A percentile compares a stretch with the other conserved stretches of the same genome.
Conservation (phyloP, 1,139 yeast species). For the Geotrichum restrictum region DNA sequence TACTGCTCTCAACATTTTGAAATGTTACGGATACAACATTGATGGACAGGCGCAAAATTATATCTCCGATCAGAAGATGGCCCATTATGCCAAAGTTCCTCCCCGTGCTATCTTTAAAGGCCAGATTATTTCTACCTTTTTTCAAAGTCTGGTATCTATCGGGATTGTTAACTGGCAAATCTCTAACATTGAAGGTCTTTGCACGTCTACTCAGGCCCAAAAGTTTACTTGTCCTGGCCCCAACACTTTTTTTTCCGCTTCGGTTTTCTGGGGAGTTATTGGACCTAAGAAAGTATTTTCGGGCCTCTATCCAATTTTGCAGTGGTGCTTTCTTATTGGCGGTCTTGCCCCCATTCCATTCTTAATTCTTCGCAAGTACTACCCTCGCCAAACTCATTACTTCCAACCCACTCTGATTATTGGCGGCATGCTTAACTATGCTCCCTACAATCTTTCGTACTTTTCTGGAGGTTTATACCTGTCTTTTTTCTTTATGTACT, state of each 20-base stretch:
- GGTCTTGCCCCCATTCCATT: conserved; percentile 43
- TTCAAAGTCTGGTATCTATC: conserved; percentile 44
- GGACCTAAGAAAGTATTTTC: conserved; percentile 55
- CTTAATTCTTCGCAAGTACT: conserved; percentile 40
- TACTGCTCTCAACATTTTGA: conserved; percentile 53
- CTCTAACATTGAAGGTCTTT: conserved; percentile 46
- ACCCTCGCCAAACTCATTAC: conserved; percentile 14
- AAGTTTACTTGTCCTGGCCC: conserved; percentile 42
- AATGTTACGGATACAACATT: conserved; percentile 56
- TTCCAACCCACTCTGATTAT: conserved; percentile 52
- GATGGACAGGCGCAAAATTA: conserved; percentile 60
- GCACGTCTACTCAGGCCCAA: conserved; percentile 42
- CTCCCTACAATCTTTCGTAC: conserved; percentile 54
- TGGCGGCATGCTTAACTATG: conserved; percentile 41
- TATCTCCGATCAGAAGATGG: conserved; percentile 54
- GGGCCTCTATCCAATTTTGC: conserved; percentile 45
- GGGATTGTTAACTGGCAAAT: conserved; percentile 56
- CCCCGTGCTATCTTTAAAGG: conserved; percentile 60
- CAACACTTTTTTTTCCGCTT: conserved; percentile 27
- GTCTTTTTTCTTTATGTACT: conserved; percentile 51
- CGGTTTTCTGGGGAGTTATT: conserved; percentile 58
- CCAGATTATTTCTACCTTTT: conserved; percentile 46
- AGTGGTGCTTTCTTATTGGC: conserved; percentile 54
- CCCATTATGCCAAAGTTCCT: conserved; percentile 57
- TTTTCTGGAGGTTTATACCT: conserved; percentile 50